These are phyloP conservation scores for Pseudogymnoascus destructans DNA, from an alignment of 2,329 filamentous ascomycete genomes.

Conservation along the genomic window DNA sequence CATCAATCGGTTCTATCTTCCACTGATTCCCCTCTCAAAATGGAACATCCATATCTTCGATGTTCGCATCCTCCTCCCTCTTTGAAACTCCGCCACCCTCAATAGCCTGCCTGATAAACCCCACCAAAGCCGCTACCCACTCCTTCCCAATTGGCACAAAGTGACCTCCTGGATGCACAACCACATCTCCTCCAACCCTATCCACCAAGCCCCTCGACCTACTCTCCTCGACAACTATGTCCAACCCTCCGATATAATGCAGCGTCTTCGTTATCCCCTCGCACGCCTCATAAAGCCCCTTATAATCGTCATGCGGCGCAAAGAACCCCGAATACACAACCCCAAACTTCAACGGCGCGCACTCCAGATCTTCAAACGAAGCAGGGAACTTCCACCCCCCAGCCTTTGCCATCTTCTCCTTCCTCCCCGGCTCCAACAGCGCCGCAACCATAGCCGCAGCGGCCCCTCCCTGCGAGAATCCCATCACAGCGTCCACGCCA, in stretches of 20 bases:
- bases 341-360: conserved; percentile 52
- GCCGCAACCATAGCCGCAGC: conserved; percentile 59
- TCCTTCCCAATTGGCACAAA: conserved; percentile 76
- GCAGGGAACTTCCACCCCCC: conserved; percentile 40
- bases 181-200: conserved; percentile 38
- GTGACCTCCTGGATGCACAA: conserved; percentile 74
- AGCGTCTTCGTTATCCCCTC: conserved; percentile 63
- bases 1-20: not conserved
- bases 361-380: conserved; percentile 30
- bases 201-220: conserved; percentile 56
- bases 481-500: conserved; percentile 64
- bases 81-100: conserved; percentile 14
- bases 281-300: conserved; percentile 56
- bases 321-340: conserved; percentile 68
- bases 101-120: conserved; percentile 46
- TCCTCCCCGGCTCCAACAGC: conserved; percentile 47
- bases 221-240: conserved; percentile 75
- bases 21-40: conserved; percentile 31
- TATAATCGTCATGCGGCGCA: conserved; percentile 47
- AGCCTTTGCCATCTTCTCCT: conserved; percentile 33
- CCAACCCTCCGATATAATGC: conserved; percentile 71
- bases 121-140: conserved; percentile 62
- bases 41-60: conserved; percentile 56
- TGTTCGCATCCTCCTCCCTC: conserved; percentile 39
- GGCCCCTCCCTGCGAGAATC: conserved; percentile 71